phyloP scores from a whole-genome alignment of 108 stramenopile genomes.

The Skeletonema grethae region DNA sequence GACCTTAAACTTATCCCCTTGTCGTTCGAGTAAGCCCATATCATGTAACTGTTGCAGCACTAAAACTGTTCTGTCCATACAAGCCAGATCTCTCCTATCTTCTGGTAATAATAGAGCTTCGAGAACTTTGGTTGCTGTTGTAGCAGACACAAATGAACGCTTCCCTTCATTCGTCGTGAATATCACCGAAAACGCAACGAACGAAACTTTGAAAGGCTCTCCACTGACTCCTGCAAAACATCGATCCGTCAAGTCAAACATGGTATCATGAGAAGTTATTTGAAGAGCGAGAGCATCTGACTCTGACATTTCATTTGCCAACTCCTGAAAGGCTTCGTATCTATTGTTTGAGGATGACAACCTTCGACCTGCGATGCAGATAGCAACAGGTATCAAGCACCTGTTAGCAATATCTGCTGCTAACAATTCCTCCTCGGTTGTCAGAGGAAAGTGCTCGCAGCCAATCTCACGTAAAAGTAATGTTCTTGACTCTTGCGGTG shows the following conservation, averaged over 20 bases:
- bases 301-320: constrained; percentile 3
- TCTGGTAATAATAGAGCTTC: background rate
- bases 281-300: background rate
- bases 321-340: background rate
- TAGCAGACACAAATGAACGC: background rate
- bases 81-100: background rate
- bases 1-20: background rate
- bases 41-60: background rate
- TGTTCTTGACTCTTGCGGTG: background rate
- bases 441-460: background rate
- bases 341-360: background rate
- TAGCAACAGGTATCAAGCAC: background rate
- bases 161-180: background rate
- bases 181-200: background rate
- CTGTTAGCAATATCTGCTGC: background rate
- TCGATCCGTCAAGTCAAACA: constrained; percentile 3
- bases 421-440: background rate
- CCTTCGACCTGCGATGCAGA: background rate
- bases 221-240: background rate
- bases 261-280: background rate
- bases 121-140: background rate
- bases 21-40: constrained; percentile 1
- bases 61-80: background rate
- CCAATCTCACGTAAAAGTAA: background rate
- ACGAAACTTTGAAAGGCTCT: background rate